Evolutionary conservation across 495 filamentous ascomycete species (phyloP).

Genomic region (Penicillium daleae): DNA sequence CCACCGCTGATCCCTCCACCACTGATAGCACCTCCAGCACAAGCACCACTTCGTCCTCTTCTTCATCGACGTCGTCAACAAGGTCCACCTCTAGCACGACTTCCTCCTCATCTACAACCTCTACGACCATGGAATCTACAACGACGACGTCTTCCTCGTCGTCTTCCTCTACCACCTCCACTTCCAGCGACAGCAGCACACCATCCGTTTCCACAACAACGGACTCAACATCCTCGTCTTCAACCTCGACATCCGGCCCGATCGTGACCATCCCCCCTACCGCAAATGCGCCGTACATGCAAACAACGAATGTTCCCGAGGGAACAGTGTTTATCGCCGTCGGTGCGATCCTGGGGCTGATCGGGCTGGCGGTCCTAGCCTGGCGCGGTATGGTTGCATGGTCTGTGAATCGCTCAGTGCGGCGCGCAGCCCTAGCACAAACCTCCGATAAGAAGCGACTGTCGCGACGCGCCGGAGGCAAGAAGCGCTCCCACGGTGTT

Average conservation of each 20-base stretch:
- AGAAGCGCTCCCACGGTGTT: slow-evolving; percentile 40
- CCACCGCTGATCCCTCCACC: slow-evolving; percentile 34
- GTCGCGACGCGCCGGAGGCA: slow-evolving; percentile 55
- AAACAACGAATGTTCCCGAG: slow-evolving; percentile 85
- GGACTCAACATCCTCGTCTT: slow-evolving; percentile 33
- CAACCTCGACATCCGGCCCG: slow-evolving; percentile 32
- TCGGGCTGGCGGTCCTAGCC: slow-evolving; percentile 75
- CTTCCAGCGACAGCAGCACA: slow-evolving; percentile 21
- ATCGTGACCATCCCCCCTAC: slow-evolving; percentile 76
- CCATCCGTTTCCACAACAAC: slow-evolving; percentile 35
- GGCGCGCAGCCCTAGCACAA: slow-evolving; percentile 73
- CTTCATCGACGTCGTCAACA: slow-evolving; percentile 24
- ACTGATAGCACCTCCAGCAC: slow-evolving; percentile 30
- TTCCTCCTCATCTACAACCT: slow-evolving; percentile 16
- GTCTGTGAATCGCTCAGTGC: slow-evolving; percentile 87
- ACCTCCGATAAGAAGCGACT: slow-evolving; percentile 69
- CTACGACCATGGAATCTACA: slow-evolving; percentile 31
- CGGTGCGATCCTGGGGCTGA: slow-evolving; percentile 81
- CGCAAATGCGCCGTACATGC: slow-evolving; percentile 89
- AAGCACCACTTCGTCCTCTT: slow-evolving; percentile 23
- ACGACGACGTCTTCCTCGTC: slow-evolving; percentile 30
- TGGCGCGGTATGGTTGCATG: slow-evolving; percentile 92
- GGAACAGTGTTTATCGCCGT: slow-evolving; percentile 96
- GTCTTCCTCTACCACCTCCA: slow-evolving; percentile 27
- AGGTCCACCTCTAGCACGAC: slow-evolving; percentile 20